These are phyloP conservation scores for Linderniella brevidens DNA, from an alignment of 257 asterid genomes.

Conservation along the genomic window DNA sequence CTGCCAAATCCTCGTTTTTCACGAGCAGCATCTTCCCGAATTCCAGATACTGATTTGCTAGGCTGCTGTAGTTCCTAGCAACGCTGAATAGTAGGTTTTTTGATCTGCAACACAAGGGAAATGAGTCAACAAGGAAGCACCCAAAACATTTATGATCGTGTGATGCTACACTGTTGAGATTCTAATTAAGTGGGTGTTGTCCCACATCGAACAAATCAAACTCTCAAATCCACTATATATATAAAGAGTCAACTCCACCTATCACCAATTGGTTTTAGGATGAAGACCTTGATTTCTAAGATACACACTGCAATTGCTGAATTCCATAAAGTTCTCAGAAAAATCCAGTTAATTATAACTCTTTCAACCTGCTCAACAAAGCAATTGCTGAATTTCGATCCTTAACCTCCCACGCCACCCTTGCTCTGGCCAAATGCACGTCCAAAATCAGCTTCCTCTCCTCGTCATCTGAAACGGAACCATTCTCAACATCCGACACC, in stretches of 20 bases:
- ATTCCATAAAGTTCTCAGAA: too few relatives aligned
- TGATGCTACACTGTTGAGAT: too few relatives aligned
- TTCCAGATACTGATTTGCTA: constrained; percentile 68
- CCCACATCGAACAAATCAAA: too few relatives aligned
- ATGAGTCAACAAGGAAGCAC: constrained; percentile 4
- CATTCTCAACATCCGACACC: constrained; percentile 34
- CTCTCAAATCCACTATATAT: too few relatives aligned
- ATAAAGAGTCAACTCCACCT: too few relatives aligned
- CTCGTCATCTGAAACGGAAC: constrained; percentile 29
- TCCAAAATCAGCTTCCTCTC: constrained; percentile 58
- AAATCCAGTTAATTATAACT: too few relatives aligned
- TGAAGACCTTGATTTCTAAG: too few relatives aligned
- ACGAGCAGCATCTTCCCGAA: constrained; percentile 60
- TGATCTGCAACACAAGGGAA: constrained; percentile 64
- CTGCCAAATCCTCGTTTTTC: constrained; percentile 27
- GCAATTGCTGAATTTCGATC: constrained; percentile 57
- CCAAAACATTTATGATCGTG: too few relatives aligned
- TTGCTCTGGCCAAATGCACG: constrained; percentile 63
- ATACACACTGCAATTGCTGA: too few relatives aligned
- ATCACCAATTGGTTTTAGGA: too few relatives aligned
- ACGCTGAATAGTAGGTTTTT: constrained; percentile 50
- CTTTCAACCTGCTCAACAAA: constrained; percentile 39
- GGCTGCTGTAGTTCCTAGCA: constrained; percentile 37
- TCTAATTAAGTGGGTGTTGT: too few relatives aligned
- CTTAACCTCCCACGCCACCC: constrained; percentile 73